Percentiles rank a stretch among this genome's conserved stretches.
Evolutionary conservation across 2,329 filamentous ascomycete genomes (phyloP).

Genomic region (Alternaria burnsii): DNA sequence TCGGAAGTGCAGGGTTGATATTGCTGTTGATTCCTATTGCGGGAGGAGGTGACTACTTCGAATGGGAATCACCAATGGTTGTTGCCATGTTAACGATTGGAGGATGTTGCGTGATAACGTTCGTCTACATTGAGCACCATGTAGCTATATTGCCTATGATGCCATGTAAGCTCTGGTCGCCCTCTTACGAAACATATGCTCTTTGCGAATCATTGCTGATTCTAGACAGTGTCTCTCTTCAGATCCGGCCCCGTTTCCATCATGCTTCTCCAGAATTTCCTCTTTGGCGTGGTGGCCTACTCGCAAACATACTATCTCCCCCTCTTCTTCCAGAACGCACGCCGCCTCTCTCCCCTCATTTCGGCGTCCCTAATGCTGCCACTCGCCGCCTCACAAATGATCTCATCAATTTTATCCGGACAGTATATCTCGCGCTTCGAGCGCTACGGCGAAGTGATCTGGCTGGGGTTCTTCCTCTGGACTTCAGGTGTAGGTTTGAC

Average conservation of each 20-base stretch:
- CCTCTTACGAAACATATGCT: neutral
- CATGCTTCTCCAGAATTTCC: conserved; percentile 66
- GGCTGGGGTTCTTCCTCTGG: conserved; percentile 58
- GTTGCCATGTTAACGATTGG: conserved; percentile 67
- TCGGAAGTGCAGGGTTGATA: conserved; percentile 65
- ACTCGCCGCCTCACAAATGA: conserved; percentile 34
- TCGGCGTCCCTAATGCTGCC: conserved; percentile 63
- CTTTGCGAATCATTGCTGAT: neutral
- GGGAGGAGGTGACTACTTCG: conserved; percentile 66
- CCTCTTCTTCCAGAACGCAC: conserved; percentile 68
- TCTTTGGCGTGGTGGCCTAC: conserved; percentile 69
- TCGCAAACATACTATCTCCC: conserved; percentile 68
- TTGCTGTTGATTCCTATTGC: conserved; percentile 71
- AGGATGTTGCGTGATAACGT: conserved; percentile 56
- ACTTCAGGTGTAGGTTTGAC: conserved; percentile 64
- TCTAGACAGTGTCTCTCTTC: conserved; percentile 60
- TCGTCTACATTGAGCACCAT: conserved; percentile 65
- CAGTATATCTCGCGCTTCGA: conserved; percentile 66
- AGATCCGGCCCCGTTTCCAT: conserved; percentile 61
- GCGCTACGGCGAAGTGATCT: conserved; percentile 59
- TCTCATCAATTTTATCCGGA: conserved; percentile 60
- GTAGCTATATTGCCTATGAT: conserved; percentile 66
- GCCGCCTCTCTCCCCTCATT: conserved; percentile 54
- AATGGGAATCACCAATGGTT: conserved; percentile 65
- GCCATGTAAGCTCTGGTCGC: conserved; percentile 51